Conservation (phyloP, 1,139 yeast genomes). For the Meyerozyma smithsonii region DNA sequence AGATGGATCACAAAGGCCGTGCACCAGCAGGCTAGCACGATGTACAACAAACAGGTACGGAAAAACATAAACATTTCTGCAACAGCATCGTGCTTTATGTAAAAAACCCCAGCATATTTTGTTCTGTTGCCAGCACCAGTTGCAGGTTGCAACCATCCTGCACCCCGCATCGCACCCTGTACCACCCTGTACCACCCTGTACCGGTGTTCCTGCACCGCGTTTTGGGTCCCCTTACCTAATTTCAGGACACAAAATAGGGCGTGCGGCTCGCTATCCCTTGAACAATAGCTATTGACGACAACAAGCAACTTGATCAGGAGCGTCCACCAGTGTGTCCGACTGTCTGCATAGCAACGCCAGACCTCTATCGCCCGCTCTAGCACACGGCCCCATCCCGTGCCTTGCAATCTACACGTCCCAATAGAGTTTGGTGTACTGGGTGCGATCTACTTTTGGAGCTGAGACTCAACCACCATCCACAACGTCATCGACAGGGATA, state of each 20-base stretch:
- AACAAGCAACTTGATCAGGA: neutral
- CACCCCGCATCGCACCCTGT: too few species aligned
- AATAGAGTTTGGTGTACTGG: neutral
- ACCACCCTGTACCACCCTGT: too few species aligned
- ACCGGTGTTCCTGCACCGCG: too few species aligned
- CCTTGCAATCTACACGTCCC: too few species aligned
- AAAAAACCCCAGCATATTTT: neutral
- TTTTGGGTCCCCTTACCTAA: neutral
- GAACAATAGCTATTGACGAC: neutral
- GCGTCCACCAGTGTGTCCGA: too few species aligned
- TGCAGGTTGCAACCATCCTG: too few species aligned
- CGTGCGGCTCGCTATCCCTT: neutral
- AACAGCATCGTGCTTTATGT: neutral
- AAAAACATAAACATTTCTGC: too few species aligned
- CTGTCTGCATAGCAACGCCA: too few species aligned
- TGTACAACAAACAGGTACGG: too few species aligned
- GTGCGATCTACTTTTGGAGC: neutral
- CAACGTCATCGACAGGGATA: neutral
- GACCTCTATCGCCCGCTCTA: too few species aligned
- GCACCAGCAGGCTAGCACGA: too few species aligned
- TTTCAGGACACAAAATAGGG: neutral
- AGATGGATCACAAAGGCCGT: neutral
- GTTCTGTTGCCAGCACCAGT: neutral
- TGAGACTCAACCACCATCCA: neutral
- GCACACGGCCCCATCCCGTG: too few species aligned